phyloP scores from a whole-genome alignment of 2,329 filamentous ascomycete genomes.

The Grosmannia serpens region DNA sequence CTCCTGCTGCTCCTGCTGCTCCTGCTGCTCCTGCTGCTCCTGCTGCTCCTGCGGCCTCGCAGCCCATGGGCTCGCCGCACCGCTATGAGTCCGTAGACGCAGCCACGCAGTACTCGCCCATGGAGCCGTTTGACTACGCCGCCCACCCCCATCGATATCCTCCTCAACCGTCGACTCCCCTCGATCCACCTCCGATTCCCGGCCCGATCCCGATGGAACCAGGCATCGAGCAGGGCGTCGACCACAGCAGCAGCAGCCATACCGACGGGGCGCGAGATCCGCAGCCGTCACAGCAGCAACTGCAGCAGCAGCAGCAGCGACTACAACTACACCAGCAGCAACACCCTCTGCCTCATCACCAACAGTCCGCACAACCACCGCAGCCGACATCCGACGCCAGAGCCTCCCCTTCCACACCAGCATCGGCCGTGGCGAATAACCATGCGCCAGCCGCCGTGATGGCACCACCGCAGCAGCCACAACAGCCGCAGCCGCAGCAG shows the following conservation, averaged over 20 bases:
- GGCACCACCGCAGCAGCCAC: background rate
- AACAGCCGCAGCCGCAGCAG: background rate
- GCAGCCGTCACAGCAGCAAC: background rate
- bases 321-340: background rate
- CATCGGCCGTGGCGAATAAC: background rate
- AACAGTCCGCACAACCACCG: too few relatives aligned
- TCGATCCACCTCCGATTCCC: slow-evolving; percentile 19
- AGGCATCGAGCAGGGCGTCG: slow-evolving; percentile 15
- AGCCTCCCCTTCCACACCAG: too few relatives aligned
- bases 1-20: background rate
- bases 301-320: too few relatives aligned
- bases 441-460: background rate
- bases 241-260: slow-evolving; percentile 2
- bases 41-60: background rate
- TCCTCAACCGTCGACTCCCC: slow-evolving; percentile 2
- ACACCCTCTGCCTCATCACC: background rate
- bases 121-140: slow-evolving; percentile 32
- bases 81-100: slow-evolving; percentile 25
- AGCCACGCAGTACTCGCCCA: slow-evolving; percentile 36
- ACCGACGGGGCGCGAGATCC: background rate
- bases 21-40: background rate
- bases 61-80: background rate
- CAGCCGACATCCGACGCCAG: too few relatives aligned
- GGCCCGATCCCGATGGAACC: slow-evolving; percentile 16
- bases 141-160: slow-evolving; percentile 5